Evolutionary conservation across 2,329 filamentous ascomycete genomes (phyloP).

Genomic region (Tolypocladium pustulatum): DNA sequence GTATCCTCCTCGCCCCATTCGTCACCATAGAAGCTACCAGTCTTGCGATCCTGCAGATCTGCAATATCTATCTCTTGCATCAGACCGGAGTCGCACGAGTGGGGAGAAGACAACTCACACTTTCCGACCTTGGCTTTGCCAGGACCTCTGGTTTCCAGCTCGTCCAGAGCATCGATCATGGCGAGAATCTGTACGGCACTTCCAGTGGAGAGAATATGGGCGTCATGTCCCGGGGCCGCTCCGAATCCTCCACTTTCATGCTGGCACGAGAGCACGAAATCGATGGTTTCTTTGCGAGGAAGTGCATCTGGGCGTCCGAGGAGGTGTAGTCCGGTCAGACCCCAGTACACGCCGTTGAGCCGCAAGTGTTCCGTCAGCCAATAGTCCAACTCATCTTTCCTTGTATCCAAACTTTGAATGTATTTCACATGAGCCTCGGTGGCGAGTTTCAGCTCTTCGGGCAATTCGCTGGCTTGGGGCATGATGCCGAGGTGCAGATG

Average conservation of each 20-base stretch:
- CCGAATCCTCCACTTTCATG: constrained; percentile 85
- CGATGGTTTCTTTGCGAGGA: constrained; percentile 68
- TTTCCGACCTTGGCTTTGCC: constrained; percentile 60
- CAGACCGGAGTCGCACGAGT: constrained; percentile 5
- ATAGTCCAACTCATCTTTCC: constrained; percentile 92
- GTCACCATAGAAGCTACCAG: constrained; percentile 85
- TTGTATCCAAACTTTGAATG: constrained; percentile 83
- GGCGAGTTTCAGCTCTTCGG: constrained; percentile 34
- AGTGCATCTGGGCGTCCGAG: constrained; percentile 73
- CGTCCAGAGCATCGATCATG: constrained; percentile 72
- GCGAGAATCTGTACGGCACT: constrained; percentile 91
- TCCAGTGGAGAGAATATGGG: constrained; percentile 92
- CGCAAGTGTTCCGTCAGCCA: constrained; percentile 96
- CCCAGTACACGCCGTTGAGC: constrained; percentile 95
- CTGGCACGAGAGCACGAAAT: constrained; percentile 94
- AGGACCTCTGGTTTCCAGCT: constrained; percentile 61
- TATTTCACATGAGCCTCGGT: constrained; percentile 70
- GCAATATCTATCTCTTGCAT: constrained; percentile 53
- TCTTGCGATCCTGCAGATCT: constrained; percentile 65
- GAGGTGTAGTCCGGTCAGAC: constrained; percentile 77
- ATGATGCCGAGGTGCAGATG: constrained; percentile 11
- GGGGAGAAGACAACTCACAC: constrained; percentile 47
- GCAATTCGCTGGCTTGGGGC: constrained; percentile 13
- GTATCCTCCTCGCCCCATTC: constrained; percentile 97
- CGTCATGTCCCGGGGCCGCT: constrained; percentile 86